Percentiles rank a stretch among this genome's conserved stretches.
These are phyloP conservation scores for Dactylellina cionopaga DNA, from an alignment of 2,329 filamentous ascomycete genomes.

Conservation along the genomic window DNA sequence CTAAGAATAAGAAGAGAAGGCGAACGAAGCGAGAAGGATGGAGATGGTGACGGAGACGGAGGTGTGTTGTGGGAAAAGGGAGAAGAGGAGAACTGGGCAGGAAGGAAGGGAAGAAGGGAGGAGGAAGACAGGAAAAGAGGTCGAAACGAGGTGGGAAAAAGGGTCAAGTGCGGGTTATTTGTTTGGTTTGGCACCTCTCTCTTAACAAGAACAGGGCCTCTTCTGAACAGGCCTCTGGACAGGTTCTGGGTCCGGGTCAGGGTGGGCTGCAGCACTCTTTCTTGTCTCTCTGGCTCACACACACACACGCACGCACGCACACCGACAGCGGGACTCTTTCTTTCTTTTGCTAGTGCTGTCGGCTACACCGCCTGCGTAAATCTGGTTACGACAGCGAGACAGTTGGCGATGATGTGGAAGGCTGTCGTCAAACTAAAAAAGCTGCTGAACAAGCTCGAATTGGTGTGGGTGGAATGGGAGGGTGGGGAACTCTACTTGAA, in stretches of 20 bases:
- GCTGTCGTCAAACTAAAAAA: not conserved
- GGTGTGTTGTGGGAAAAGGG: slow-evolving; percentile 57
- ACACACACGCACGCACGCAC: too few species aligned
- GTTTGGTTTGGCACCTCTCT: slow-evolving; percentile 33
- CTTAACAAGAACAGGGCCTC: too few species aligned
- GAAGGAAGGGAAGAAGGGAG: slow-evolving; percentile 54
- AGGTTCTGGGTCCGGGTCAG: too few species aligned
- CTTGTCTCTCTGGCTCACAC: too few species aligned
- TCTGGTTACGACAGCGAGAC: slow-evolving; percentile 38
- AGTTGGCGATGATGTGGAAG: slow-evolving; percentile 3
- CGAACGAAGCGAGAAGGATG: slow-evolving; percentile 25
- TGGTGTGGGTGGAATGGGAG: not conserved
- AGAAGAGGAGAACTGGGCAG: slow-evolving; percentile 58
- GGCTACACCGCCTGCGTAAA: slow-evolving; percentile 31
- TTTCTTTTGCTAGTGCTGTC: slow-evolving; percentile 29
- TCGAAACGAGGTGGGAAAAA: slow-evolving; percentile 32
- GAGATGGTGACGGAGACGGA: slow-evolving; percentile 57
- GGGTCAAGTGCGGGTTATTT: slow-evolving; percentile 44
- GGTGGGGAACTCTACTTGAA: too few species aligned
- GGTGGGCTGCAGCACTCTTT: too few species aligned
- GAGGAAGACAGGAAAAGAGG: slow-evolving; percentile 53
- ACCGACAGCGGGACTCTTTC: slow-evolving; percentile 3
- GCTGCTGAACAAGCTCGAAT: not conserved
- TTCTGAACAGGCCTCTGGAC: too few species aligned
- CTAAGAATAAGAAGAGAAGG: slow-evolving; percentile 63